Percentiles rank a stretch among this genome's conserved stretches.
These are phyloP conservation scores for Ustilago vetiveriae DNA, from an alignment of 1,284 basidiomycete genomes.

Conservation along the genomic window DNA sequence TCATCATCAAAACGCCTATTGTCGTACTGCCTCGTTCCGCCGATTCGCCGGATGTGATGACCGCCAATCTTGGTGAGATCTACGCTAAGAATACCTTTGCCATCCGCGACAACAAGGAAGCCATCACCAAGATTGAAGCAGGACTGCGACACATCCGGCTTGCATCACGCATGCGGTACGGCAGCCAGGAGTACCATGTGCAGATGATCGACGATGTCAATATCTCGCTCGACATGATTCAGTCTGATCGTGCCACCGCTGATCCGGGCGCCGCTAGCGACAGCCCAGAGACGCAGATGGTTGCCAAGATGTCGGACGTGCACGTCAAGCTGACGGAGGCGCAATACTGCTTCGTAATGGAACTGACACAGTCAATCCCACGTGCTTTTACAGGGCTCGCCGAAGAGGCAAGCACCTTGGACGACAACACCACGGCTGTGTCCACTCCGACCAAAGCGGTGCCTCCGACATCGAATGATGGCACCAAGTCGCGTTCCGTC, in stretches of 20 bases:
- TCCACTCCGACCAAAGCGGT: conserved; percentile 33
- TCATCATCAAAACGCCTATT: conserved; percentile 91
- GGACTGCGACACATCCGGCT: conserved; percentile 87
- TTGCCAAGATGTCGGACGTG: conserved; percentile 85
- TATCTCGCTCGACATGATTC: conserved; percentile 77
- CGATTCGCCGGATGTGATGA: conserved; percentile 76
- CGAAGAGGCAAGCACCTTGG: conserved; percentile 62
- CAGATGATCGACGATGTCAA: conserved; percentile 95
- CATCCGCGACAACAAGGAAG: conserved; percentile 66
- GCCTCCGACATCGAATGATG: background rate
- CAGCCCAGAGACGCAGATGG: conserved; percentile 68
- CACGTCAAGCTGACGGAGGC: conserved; percentile 86
- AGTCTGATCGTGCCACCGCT: conserved; percentile 67
- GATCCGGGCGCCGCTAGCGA: conserved; percentile 63
- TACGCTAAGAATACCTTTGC: conserved; percentile 80
- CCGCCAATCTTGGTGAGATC: conserved; percentile 89
- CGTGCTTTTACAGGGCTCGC: conserved; percentile 71
- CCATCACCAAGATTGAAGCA: conserved; percentile 73
- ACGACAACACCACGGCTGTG: conserved; percentile 47
- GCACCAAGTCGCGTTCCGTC: conserved; percentile 13
- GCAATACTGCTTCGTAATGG: conserved; percentile 85
- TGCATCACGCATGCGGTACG: conserved; percentile 53
- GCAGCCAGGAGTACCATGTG: conserved; percentile 54
- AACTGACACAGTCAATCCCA: conserved; percentile 79
- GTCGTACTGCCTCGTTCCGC: conserved; percentile 85